Conservation (phyloP, 305 asterid genomes). For the Salvia sclarea region DNA sequence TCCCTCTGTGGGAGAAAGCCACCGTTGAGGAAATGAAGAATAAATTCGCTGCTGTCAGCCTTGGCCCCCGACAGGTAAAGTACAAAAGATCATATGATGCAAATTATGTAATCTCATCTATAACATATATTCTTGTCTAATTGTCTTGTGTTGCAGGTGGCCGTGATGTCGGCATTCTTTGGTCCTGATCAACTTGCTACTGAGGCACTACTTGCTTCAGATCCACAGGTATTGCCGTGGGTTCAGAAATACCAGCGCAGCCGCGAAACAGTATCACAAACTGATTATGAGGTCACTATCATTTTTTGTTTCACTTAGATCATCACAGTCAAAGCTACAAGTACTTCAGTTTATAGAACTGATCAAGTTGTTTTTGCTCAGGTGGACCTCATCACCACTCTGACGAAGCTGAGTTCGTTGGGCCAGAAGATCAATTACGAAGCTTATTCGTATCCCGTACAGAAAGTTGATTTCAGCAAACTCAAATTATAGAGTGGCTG, state of each 20-base stretch:
- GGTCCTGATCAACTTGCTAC: slow-evolving; percentile 92
- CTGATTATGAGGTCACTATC: slow-evolving; percentile 73
- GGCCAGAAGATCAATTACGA: slow-evolving; percentile 88
- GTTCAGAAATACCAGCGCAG: slow-evolving; percentile 93
- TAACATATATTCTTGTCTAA: too few relatives aligned
- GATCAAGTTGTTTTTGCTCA: slow-evolving; percentile 35
- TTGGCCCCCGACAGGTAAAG: slow-evolving; percentile 94
- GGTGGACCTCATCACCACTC: slow-evolving; percentile 88
- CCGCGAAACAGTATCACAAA: slow-evolving; percentile 90
- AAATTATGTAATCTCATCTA: not conserved
- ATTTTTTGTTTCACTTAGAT: not conserved
- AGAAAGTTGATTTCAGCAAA: slow-evolving; percentile 61
- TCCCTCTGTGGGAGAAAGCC: slow-evolving; percentile 78
- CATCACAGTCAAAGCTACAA: not conserved
- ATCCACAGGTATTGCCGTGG: slow-evolving; percentile 91
- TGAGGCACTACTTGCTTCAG: slow-evolving; percentile 69
- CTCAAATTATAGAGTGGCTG: slow-evolving; percentile 83
- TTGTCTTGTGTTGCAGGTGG: slow-evolving; percentile 50
- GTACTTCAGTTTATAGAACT: not conserved
- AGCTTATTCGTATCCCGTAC: slow-evolving; percentile 75
- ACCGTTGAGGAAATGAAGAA: slow-evolving; percentile 79
- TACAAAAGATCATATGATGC: not conserved
- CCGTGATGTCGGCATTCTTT: slow-evolving; percentile 94
- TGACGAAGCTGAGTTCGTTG: slow-evolving; percentile 73
- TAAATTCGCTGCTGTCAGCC: slow-evolving; percentile 68